phyloP scores from a whole-genome alignment of 179 eudicot species.

The Beta corolliflora region DNA sequence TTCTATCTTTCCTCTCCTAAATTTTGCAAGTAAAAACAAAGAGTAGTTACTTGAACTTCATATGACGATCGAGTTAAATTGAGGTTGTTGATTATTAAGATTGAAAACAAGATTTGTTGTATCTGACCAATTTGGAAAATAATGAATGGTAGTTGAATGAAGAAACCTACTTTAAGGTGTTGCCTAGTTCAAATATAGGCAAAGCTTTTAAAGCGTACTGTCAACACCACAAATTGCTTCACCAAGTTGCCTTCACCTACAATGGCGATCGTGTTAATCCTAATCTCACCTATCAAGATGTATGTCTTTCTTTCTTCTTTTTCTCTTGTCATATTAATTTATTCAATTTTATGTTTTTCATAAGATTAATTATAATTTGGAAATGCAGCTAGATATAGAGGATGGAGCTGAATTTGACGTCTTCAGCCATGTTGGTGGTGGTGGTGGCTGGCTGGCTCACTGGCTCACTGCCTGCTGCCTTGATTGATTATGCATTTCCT shows the following conservation, averaged over 20 bases:
- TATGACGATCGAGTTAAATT: too few relatives aligned
- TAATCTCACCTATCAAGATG: background rate
- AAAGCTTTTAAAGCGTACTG: background rate
- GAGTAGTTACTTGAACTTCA: too few relatives aligned
- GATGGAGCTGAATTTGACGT: slow-evolving; percentile 21
- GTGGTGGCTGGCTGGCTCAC: too few relatives aligned
- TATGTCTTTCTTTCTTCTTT: background rate
- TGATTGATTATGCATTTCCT: too few relatives aligned
- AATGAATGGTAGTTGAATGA: background rate
- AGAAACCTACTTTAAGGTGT: background rate
- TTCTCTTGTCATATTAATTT: too few relatives aligned
- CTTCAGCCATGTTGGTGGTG: background rate
- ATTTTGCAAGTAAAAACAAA: too few relatives aligned
- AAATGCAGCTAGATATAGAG: slow-evolving; percentile 10
- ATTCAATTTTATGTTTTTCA: background rate
- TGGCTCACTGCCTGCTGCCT: too few relatives aligned
- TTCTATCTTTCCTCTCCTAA: too few relatives aligned
- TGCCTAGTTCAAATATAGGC: background rate
- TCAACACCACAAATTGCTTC: background rate
- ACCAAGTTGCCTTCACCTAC: background rate
- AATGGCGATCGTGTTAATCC: slow-evolving; percentile 3
- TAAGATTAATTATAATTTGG: background rate
- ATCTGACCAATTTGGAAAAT: too few relatives aligned
- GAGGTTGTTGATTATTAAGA: too few relatives aligned
- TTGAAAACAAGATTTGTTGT: too few relatives aligned